Percentiles rank a stretch among this genome's conserved stretches.
Conservation (phyloP, 139 green algal genomes). For the Desmodesmus armatus region DNA sequence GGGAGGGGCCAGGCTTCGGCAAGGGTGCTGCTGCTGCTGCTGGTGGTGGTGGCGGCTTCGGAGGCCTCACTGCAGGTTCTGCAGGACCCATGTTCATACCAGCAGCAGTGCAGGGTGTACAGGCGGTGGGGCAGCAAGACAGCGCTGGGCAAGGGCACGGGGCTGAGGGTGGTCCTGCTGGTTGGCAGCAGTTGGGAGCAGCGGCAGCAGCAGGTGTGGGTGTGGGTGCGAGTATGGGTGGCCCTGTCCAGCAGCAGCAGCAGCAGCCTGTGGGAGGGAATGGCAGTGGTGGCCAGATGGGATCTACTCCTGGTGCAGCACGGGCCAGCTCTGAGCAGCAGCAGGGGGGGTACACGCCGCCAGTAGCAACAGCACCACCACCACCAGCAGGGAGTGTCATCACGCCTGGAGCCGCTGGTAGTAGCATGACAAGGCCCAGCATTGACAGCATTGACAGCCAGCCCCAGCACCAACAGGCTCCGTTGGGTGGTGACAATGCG, state of each 20-base stretch:
- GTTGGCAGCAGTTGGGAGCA: background rate
- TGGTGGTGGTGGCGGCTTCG: constrained; percentile 12
- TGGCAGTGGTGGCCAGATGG: constrained; percentile 57
- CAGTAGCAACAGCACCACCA: constrained; percentile 2
- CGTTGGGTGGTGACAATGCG: background rate
- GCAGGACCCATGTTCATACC: background rate
- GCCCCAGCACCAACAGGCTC: background rate
- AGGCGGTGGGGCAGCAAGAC: too few relatives aligned
- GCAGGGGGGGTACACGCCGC: constrained; percentile 48
- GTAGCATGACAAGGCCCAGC: too few relatives aligned
- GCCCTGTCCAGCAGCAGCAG: background rate
- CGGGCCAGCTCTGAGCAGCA: constrained; percentile 55
- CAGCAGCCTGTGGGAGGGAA: background rate
- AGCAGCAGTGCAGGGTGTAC: too few relatives aligned
- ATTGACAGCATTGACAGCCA: too few relatives aligned
- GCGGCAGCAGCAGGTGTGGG: background rate
- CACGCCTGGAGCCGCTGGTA: background rate
- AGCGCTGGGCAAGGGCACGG: background rate
- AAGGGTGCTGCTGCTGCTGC: background rate
- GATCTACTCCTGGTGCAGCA: constrained; percentile 66
- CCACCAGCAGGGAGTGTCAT: constrained; percentile 16
- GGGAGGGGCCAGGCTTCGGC: background rate
- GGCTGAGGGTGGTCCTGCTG: background rate
- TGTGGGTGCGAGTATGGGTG: background rate
- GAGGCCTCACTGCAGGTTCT: too few relatives aligned